Evolutionary conservation across 305 asterid genomes (phyloP), one percentile per base, ranked within the genome.

Genomic region (Fraxinus platypoda): DNA sequence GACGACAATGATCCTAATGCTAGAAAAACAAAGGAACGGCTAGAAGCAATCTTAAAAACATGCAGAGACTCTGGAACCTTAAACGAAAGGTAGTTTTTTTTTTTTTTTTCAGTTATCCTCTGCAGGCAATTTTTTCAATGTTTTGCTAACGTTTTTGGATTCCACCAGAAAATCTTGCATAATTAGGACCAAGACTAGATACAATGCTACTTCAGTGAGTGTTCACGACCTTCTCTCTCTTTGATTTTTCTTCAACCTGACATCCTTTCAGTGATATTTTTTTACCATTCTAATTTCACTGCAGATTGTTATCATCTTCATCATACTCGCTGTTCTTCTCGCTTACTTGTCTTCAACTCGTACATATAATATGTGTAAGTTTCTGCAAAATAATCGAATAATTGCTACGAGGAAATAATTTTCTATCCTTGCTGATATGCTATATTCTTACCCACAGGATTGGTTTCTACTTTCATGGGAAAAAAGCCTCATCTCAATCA

Each of bases 131-230:
- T 11, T 64, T 64, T 64, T 25, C 15, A 8, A 64, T 13, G 26
- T 28, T 2, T 78, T 43, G 6, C 12, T 12, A 19, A 68, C 33
- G 35, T 74, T 64, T 25, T 8, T 9, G 15, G n/a, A 43, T 64
- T 26, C 75, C 30, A 23, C 74, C 88, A 89, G 94, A 87, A 87
- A 83, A 84, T 90, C 94, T 80, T 90, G 88, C 81, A 85, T 90
- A 59, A 85, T 89, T 83, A 85, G 81, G 89, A 87, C 33, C 78
- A 81, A 82, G 71, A 59, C 88, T 62, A 88, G 74, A 41, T 85
- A 82, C 84, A 83, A 73, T 81, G 73, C 88, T 75, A 80, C 87
- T 77, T 2, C 73, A 84, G 91, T 87, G 52, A 85, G 91, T 76
- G 49, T 76, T 57, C 4, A 9, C 41, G 6, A 71, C n/a, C n/a